Percentiles rank a stretch among this genome's conserved stretches.
These are phyloP conservation scores for Naganishia onofrii DNA, from an alignment of 768 basidiomycete genomes.

Conservation along the genomic window DNA sequence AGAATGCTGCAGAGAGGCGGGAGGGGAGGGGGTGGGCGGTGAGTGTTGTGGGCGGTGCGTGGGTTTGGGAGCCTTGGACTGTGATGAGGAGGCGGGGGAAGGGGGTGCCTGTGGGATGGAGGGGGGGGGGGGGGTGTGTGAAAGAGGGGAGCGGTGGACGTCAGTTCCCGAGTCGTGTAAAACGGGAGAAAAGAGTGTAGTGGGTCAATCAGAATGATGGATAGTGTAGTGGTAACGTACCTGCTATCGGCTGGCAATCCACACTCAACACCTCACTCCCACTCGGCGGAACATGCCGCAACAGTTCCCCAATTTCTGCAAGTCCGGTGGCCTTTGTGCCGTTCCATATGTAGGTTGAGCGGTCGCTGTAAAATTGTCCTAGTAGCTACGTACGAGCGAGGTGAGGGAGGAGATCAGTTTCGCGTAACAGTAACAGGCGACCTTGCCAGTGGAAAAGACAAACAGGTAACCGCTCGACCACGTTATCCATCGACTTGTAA, in stretches of 20 bases:
- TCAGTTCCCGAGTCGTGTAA: no score
- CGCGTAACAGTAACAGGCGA: no score
- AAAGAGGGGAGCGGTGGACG: no score
- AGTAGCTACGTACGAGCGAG: constrained; percentile 13
- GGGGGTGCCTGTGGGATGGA: constrained; percentile 18
- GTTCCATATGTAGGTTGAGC: constrained; percentile 26
- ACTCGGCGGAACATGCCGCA: constrained; percentile 24
- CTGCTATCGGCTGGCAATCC: constrained; percentile 30
- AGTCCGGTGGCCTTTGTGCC: constrained; percentile 18
- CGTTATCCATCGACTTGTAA: constrained; percentile 31
- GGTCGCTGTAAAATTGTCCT: constrained; percentile 25
- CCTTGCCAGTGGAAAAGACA: no score
- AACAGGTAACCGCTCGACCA: constrained; percentile 27
- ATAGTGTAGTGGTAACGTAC: no score
- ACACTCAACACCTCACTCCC: constrained; percentile 19
- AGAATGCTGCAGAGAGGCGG: constrained; percentile 4
- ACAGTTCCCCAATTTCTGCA: constrained; percentile 24
- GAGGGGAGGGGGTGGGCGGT: constrained; percentile 22
- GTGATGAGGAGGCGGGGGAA: constrained; percentile 28
- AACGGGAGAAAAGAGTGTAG: no score
- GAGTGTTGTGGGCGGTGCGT: constrained; percentile 22
- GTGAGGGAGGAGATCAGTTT: no score
- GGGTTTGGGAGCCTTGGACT: constrained; percentile 21
- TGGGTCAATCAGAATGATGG: no score
- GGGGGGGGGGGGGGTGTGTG: background rate